Evolutionary conservation across 192 early-diverging fungal genomes (phyloP), one percentile per base, ranked within the genome.

Genomic region (Geranomyces michiganensis): DNA sequence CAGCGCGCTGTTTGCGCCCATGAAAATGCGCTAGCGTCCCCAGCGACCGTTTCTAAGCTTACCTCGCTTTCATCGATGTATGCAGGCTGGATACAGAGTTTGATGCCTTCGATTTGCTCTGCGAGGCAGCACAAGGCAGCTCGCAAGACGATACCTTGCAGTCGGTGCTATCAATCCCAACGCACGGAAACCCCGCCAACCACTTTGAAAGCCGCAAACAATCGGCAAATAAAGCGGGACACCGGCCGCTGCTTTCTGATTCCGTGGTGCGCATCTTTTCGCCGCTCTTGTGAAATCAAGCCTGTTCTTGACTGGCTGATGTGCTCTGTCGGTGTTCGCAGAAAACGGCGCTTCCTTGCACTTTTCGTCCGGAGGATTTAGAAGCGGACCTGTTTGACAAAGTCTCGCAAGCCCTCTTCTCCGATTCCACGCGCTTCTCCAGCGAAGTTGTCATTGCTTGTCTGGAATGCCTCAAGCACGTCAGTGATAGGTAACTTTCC

Each of bases 271-370:
- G 19, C 3, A 8, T 15, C 3, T 53, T 53, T 53, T 3, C 15
- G 24, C n/a, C 3, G 51, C n/a, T 26, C 7, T 4, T 53, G 3
- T 4, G 19, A 8, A 53, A 6, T 4, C 51, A 17, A 15, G 3
- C 24, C 24, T 53, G 24, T n/a, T n/a, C 51, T 2, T 26, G 51
- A 15, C 19, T 9, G 19, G 51, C 51, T 53, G n/a, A 6, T 53
- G 15, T 8, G 51, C 3, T 17, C 15, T 53, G 51, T 7, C 17
- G 51, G 51, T 26, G 4, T 8, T 53, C 15, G 51, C 51, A 53
- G 68, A 61, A 72, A 55, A 64, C 27, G 22, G 70, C 45, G 22
- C 21, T 72, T 29, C 33, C 64, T 3, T 72, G 70, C 49, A 10
- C 61, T 22, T 32, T 64, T 30, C 70, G 64, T 53, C 36, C 29